These are phyloP conservation scores for Nitzschia sp. DNA, from an alignment of 108 stramenopile genomes.

Conservation along the genomic window DNA sequence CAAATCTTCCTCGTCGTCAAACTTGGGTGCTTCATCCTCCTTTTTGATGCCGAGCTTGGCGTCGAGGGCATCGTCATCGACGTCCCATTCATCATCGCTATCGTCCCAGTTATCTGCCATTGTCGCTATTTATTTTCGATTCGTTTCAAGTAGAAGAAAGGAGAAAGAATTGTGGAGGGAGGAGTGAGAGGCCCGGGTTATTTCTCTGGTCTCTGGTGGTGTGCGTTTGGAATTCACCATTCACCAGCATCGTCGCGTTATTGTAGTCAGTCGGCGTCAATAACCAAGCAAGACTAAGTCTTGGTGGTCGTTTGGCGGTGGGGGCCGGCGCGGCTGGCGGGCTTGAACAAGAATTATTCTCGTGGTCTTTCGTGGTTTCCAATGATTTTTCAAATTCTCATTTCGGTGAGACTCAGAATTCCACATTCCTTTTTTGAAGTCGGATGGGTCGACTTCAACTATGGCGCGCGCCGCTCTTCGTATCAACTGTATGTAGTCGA, in stretches of 20 bases:
- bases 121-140: conserved; percentile 10
- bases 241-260: too few relatives aligned
- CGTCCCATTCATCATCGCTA: conserved; percentile 91
- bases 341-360: too few relatives aligned
- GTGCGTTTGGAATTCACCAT: neutral
- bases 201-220: neutral
- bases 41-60: conserved; percentile 61
- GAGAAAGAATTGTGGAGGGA: too few relatives aligned
- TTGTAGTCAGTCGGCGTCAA: too few relatives aligned
- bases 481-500: too few relatives aligned
- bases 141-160: neutral
- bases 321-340: neutral
- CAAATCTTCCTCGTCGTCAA: conserved; percentile 88
- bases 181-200: too few relatives aligned
- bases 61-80: conserved; percentile 81
- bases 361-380: too few relatives aligned
- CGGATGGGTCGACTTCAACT: neutral
- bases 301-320: neutral
- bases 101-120: conserved; percentile 90
- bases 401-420: too few relatives aligned
- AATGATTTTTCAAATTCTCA: too few relatives aligned
- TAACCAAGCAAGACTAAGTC: too few relatives aligned
- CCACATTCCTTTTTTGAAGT: neutral
- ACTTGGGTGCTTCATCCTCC: conserved; percentile 35
- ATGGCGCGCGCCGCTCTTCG: too few relatives aligned